Percentiles rank a stretch among this genome's conserved stretches.
Conservation (phyloP, 164 flowering plant species). For the Kingdonia uniflora region DNA sequence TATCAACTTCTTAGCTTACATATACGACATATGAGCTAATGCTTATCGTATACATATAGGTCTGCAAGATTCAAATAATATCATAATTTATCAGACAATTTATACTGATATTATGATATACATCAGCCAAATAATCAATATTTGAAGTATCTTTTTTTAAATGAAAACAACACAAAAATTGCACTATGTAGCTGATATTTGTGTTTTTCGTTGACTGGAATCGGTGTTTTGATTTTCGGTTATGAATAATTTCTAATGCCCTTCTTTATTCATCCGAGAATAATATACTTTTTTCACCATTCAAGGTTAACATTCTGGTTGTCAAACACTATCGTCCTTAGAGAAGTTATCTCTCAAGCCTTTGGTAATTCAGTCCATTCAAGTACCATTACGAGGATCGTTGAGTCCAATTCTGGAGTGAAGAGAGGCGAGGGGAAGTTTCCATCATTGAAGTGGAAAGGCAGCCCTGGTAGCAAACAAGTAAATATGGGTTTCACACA, state of each 20-base stretch:
- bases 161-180: not conserved
- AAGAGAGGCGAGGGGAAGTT: slow-evolving; percentile 33
- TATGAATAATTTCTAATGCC: not conserved
- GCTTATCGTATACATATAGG: not conserved
- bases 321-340: slow-evolving; percentile 79
- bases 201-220: too few relatives aligned
- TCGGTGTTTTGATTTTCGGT: too few relatives aligned
- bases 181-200: too few relatives aligned
- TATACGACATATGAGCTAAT: too few relatives aligned
- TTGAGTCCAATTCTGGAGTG: slow-evolving; percentile 35
- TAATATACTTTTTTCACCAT: slow-evolving; percentile 6
- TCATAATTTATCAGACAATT: not conserved
- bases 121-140: not conserved
- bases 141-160: not conserved
- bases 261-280: not conserved
- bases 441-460: slow-evolving; percentile 39
- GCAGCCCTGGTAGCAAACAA: slow-evolving; percentile 30
- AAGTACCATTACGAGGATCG: slow-evolving; percentile 21
- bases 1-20: too few relatives aligned
- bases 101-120: too few relatives aligned
- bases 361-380: slow-evolving; percentile 61
- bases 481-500: slow-evolving; percentile 32
- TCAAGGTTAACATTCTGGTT: slow-evolving; percentile 91
- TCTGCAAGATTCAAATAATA: not conserved
- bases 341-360: slow-evolving; percentile 75